Conservation (phyloP, 2,329 filamentous ascomycete species). For the Bipolaris cookei region DNA sequence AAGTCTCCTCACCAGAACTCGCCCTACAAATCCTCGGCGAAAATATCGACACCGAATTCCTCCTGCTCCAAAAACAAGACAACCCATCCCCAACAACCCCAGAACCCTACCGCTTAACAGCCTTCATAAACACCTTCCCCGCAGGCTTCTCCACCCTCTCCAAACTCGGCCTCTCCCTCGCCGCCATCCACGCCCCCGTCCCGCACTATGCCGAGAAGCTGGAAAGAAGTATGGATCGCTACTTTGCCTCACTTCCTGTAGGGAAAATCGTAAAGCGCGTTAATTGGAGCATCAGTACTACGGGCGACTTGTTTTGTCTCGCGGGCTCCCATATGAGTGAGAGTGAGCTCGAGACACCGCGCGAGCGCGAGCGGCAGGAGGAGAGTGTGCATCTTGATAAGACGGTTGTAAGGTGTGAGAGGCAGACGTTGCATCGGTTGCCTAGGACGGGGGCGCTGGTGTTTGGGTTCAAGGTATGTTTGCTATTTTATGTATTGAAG, state of each 20-base stretch:
- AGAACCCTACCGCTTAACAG: slow-evolving; percentile 60
- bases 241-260: slow-evolving; percentile 61
- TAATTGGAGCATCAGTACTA: slow-evolving; percentile 61
- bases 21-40: slow-evolving; percentile 58
- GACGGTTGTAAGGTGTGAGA: slow-evolving; percentile 61
- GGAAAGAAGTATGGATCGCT: slow-evolving; percentile 66
- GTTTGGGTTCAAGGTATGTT: slow-evolving; percentile 62
- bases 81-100: slow-evolving; percentile 38
- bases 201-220: slow-evolving; percentile 64
- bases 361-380: slow-evolving; percentile 30
- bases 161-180: slow-evolving; percentile 61
- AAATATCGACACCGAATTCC: slow-evolving; percentile 66
- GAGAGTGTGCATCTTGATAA: slow-evolving; percentile 51
- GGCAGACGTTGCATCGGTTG: slow-evolving; percentile 67
- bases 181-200: slow-evolving; percentile 64
- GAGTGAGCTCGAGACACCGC: slow-evolving; percentile 31
- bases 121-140: slow-evolving; percentile 64
- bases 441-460: slow-evolving; percentile 61
- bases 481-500: not conserved
- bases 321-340: slow-evolving; percentile 54
- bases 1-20: slow-evolving; percentile 41
- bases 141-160: slow-evolving; percentile 63
- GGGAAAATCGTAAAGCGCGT: slow-evolving; percentile 62
- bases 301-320: slow-evolving; percentile 49
- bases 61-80: slow-evolving; percentile 57